Evolutionary conservation across 192 early-diverging fungal species (phyloP), one percentile per base, ranked within the genome.

Genomic region (Podila horticola): DNA sequence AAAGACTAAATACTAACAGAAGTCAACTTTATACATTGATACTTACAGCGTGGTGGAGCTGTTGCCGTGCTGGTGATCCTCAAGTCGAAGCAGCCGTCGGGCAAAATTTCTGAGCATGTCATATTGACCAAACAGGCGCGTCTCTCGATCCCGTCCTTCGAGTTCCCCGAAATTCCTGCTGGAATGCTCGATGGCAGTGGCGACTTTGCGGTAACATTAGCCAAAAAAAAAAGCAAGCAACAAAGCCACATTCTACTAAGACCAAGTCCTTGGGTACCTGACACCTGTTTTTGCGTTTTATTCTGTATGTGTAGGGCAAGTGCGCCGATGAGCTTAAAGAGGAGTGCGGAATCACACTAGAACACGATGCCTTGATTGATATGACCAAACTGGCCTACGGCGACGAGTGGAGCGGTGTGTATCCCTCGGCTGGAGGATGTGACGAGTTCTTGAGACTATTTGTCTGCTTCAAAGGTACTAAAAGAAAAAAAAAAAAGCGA

Each of bases 311-410:
- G 10, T 72, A 81, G 77, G 95, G 95, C 19, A 86, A 87, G 20
- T 94, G 93, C 20, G 93, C 93, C 6, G 84, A 89, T 7, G 95
- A 97, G 64, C 85, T 97, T 7, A 68, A 92, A 31, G 95, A 97
- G 76, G 95, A 97, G 72, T 94, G 93, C 12, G 95, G 93, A 19
- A 83, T 97, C 12, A 64, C 64, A 3, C 86, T 97, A 20, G 87
- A 87, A 1, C 51, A 82, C 13, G 91, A 93, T 22, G 20, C 55
- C 5, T 69, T 97, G 61, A 75, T 91, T 19, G 93, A 93, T 49
- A 81, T 97, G 82, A 92, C 87, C 11, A 67, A 86, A 15, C 67
- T 91, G 20, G 87, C 88, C 0, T 84, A 87, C 71, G 84, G 87
- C 10, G 36, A 74, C 26, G 29, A 74, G 8, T 85, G 76, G 79